phyloP scores from a whole-genome alignment of 768 basidiomycete species.

The Phylloporus rhodoxanthus region DNA sequence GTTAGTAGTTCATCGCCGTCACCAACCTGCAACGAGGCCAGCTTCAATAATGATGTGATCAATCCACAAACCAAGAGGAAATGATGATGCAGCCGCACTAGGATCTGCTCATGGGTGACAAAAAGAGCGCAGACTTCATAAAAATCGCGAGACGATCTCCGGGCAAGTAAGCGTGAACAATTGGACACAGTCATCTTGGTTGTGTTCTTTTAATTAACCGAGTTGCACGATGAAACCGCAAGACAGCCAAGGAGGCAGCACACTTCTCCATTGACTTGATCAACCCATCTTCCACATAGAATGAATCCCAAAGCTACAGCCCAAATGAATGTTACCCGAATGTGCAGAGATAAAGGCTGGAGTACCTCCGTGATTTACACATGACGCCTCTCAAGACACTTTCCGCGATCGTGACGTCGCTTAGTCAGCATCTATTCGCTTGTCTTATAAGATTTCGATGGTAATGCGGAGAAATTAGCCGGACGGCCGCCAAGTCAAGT shows the following conservation, averaged over 20 bases:
- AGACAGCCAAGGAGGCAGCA: not conserved
- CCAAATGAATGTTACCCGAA: not conserved
- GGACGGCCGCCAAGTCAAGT: not conserved
- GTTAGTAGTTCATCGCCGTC: constrained; percentile 13
- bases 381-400: too few relatives aligned
- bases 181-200: not conserved
- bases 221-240: not conserved
- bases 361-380: constrained; percentile 4
- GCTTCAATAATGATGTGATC: constrained; percentile 5
- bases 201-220: not conserved
- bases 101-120: constrained; percentile 1
- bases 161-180: not conserved
- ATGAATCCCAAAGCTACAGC: not conserved
- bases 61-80: not conserved
- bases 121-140: constrained; percentile 5
- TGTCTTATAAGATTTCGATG: constrained; percentile 24
- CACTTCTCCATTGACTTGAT: not conserved
- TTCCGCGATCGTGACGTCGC: not conserved
- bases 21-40: constrained; percentile 12
- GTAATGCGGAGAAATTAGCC: not conserved
- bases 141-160: constrained; percentile 13
- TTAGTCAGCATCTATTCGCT: constrained; percentile 15
- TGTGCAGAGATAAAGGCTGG: not conserved
- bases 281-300: not conserved
- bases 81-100: constrained; percentile 2